phyloP scores from a whole-genome alignment of 73 alveolate species.

The Tetrahymena borealis region DNA sequence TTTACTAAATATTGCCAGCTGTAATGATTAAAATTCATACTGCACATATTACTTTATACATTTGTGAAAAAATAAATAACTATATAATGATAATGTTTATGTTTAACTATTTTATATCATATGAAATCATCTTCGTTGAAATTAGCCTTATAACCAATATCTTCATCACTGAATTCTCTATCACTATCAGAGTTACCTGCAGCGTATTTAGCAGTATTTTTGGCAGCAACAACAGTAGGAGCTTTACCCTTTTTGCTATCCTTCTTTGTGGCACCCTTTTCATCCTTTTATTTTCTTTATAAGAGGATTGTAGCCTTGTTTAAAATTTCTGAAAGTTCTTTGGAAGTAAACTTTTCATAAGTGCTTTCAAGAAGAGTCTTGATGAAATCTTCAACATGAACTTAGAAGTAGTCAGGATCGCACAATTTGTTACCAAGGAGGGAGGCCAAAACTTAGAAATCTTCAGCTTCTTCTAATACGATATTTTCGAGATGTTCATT shows the following conservation, averaged over 20 bases:
- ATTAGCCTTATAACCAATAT: not conserved
- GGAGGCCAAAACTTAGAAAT: not conserved
- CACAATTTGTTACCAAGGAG: not conserved
- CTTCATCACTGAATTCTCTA: not conserved
- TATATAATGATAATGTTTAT: not conserved
- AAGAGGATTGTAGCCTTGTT: not conserved
- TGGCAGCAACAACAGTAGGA: not conserved
- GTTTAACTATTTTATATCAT: not conserved
- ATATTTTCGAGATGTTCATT: not conserved
- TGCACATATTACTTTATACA: too few relatives aligned
- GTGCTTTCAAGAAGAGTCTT: not conserved
- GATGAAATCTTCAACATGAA: not conserved
- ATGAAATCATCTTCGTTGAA: not conserved
- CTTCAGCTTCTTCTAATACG: not conserved
- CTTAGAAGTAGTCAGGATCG: not conserved
- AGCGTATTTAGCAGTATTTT: not conserved
- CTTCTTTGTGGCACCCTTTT: not conserved
- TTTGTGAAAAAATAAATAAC: not conserved
- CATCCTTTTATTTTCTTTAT: not conserved
- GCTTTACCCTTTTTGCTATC: not conserved
- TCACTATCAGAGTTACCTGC: not conserved
- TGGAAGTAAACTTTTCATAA: not conserved
- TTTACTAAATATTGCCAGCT: too few relatives aligned
- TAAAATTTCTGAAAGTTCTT: not conserved
- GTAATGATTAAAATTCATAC: too few relatives aligned